A percentile compares a stretch with the other conserved stretches of the same genome.
Conservation (phyloP, 2,329 filamentous ascomycete species). For the Fusarium concolor region DNA sequence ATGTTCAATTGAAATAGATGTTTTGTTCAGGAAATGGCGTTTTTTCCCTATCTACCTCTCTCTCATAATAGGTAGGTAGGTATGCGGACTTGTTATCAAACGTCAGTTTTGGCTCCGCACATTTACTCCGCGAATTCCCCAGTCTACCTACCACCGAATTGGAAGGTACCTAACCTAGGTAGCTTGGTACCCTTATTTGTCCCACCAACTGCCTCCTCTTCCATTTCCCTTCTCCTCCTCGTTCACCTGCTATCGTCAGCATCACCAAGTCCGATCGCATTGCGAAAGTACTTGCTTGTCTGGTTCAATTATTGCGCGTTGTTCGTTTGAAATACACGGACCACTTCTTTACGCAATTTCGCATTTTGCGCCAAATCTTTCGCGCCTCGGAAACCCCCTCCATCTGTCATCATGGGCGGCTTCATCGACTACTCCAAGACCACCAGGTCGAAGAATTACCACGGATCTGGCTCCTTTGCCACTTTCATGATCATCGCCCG, state of each 20-base stretch:
- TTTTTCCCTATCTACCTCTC: too few relatives aligned
- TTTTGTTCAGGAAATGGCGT: not conserved
- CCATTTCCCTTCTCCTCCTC: slow-evolving; percentile 18
- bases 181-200: slow-evolving; percentile 24
- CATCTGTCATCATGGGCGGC: slow-evolving; percentile 46
- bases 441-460: slow-evolving; percentile 67
- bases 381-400: slow-evolving; percentile 27
- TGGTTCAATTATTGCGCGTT: slow-evolving; percentile 7
- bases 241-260: not conserved
- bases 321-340: not conserved
- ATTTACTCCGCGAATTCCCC: slow-evolving; percentile 25
- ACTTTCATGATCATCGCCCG: slow-evolving; percentile 97
- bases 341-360: not conserved
- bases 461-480: slow-evolving; percentile 80
- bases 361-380: slow-evolving; percentile 26
- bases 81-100: slow-evolving; percentile 1
- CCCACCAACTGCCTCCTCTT: slow-evolving; percentile 27
- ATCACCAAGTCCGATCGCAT: slow-evolving; percentile 17
- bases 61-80: too few relatives aligned
- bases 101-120: not conserved
- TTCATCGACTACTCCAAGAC: slow-evolving; percentile 68
- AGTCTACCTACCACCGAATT: slow-evolving; percentile 44
- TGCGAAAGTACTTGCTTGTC: slow-evolving; percentile 8
- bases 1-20: not conserved
- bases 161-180: slow-evolving; percentile 39